A percentile compares a stretch with the other conserved stretches of the same genome.
phyloP scores from a whole-genome alignment of 371 early-diverging fungal species.

The Apophysomyces sp. region DNA sequence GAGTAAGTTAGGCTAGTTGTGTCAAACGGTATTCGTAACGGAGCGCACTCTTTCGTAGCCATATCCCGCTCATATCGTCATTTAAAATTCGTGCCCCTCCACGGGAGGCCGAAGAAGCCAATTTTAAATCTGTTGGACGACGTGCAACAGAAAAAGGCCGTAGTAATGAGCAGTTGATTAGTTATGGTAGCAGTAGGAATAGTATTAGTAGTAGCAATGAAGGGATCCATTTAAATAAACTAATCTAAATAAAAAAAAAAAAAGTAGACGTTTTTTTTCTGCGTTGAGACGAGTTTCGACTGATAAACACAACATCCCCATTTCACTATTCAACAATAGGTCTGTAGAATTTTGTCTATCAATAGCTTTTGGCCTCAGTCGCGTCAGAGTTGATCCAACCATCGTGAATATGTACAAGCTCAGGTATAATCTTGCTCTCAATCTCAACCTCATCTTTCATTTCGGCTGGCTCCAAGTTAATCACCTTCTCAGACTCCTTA shows the following conservation, averaged over 20 bases:
- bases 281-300: no score
- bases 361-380: constrained; percentile 18
- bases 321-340: no score
- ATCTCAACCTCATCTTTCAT: constrained; percentile 73
- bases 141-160: neutral
- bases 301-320: no score
- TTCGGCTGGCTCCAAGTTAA: constrained; percentile 69
- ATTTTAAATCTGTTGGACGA: neutral
- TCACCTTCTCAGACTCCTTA: constrained; percentile 47
- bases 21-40: neutral
- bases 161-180: neutral
- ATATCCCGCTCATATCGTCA: neutral
- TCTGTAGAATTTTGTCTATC: no score
- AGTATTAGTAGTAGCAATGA: neutral
- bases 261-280: no score
- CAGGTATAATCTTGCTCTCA: constrained; percentile 81
- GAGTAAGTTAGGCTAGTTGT: constrained; percentile 61
- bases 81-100: neutral
- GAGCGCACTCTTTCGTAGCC: neutral
- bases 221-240: neutral
- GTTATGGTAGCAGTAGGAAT: neutral
- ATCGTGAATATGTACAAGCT: constrained; percentile 71
- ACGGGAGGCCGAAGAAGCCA: neutral
- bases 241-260: neutral
- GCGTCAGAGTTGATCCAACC: constrained; percentile 51